Conservation (phyloP, 1,284 basidiomycete genomes). For the Clitocybe nebularis region DNA sequence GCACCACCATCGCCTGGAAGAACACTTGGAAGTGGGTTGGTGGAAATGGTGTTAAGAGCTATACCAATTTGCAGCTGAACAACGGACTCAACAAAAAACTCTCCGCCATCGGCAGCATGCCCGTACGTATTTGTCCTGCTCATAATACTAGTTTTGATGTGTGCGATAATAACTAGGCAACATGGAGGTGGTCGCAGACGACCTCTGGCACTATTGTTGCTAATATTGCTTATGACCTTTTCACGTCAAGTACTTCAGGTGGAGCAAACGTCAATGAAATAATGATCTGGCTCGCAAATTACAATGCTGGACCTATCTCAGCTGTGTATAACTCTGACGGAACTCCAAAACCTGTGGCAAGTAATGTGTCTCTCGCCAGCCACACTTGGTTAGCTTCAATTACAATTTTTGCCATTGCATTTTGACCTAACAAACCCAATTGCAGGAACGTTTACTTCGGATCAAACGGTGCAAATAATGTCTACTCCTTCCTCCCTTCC, state of each 20-base stretch:
- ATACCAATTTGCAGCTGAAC: conserved; percentile 53
- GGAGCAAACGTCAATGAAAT: conserved; percentile 56
- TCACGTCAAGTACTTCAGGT: conserved; percentile 49
- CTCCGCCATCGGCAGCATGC: conserved; percentile 50
- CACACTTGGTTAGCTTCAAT: conserved; percentile 39
- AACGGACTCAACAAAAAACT: conserved; percentile 50
- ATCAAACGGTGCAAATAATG: conserved; percentile 54
- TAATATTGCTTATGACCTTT: conserved; percentile 60
- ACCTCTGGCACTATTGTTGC: conserved; percentile 35
- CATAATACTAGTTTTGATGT: neutral
- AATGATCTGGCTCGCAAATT: conserved; percentile 66
- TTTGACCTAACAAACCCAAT: neutral
- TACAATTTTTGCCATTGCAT: neutral
- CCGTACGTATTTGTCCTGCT: conserved; percentile 32
- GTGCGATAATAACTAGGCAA: conserved; percentile 20
- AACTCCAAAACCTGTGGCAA: conserved; percentile 42
- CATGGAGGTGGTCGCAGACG: conserved; percentile 36
- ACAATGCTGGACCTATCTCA: conserved; percentile 57
- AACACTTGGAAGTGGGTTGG: conserved; percentile 55
- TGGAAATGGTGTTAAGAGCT: conserved; percentile 54
- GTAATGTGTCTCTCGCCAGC: conserved; percentile 43
- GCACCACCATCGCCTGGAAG: conserved; percentile 46
- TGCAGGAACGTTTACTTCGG: conserved; percentile 57
- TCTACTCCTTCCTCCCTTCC: conserved; percentile 59
- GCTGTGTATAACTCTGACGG: conserved; percentile 42